phyloP scores from a whole-genome alignment of 768 basidiomycete genomes.

The Pisolithus albus region DNA sequence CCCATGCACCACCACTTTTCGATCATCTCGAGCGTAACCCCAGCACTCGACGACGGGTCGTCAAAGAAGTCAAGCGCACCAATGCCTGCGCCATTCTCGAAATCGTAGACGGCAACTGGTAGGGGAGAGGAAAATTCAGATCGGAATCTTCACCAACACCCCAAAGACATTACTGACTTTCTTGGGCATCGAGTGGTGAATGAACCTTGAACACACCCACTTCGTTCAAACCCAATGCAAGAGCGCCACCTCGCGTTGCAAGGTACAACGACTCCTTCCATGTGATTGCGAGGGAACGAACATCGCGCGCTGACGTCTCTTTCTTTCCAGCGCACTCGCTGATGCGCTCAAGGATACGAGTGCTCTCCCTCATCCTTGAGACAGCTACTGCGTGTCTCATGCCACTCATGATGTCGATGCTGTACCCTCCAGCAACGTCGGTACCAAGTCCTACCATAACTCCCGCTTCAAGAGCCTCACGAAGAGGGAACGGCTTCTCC shows the following conservation, averaged over 20 bases:
- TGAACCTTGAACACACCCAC: conserved; percentile 54
- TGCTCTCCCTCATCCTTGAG: conserved; percentile 62
- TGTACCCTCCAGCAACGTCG: conserved; percentile 85
- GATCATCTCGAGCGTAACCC: conserved; percentile 44
- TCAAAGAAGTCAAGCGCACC: conserved; percentile 73
- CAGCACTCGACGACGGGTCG: conserved; percentile 7
- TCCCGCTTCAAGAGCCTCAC: conserved; percentile 58
- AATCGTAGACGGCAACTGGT: conserved; percentile 44
- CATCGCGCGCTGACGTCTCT: not conserved
- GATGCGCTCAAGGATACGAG: conserved; percentile 22
- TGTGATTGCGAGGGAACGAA: conserved; percentile 43
- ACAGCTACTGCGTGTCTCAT: conserved; percentile 77
- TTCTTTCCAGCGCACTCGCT: not conserved
- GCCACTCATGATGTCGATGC: conserved; percentile 63
- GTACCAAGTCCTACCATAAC: conserved; percentile 77
- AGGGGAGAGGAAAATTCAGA: not conserved
- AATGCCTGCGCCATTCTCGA: conserved; percentile 34
- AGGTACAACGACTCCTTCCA: conserved; percentile 82
- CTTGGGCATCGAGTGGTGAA: conserved; percentile 67
- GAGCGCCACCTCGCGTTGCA: conserved; percentile 73
- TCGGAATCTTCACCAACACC: not conserved
- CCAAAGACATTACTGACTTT: conserved; percentile 41
- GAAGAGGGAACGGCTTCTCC: conserved; percentile 55
- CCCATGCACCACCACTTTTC: conserved; percentile 94
- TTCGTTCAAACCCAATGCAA: conserved; percentile 54